Base-by-base conservation (phyloP, 352 stramenopile genomes). In the Thalassiosira ordinaria region DNA sequence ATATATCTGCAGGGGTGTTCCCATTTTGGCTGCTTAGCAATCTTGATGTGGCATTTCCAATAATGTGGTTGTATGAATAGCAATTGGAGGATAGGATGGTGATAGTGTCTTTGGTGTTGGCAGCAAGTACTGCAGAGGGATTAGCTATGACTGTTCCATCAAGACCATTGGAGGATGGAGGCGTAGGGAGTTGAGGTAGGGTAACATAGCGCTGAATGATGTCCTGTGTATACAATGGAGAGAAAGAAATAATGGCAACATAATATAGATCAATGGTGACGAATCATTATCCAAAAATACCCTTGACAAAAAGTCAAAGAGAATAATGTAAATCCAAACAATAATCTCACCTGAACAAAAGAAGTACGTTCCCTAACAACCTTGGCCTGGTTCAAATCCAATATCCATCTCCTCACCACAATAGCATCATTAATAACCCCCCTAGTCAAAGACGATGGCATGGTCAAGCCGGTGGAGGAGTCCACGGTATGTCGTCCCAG, bases 371-470 rank as follows among this genome's bases (percentile, higher is more conserved):
- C 89, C 1, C 86, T 52, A 16, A 62, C 24, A 39, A 18, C 71
- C 53, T 87, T 82, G 0, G 78, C 78, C 27, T 89, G 79, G 6
- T 73, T 64, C 14, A 92, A 74, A 76, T 92, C 82, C 26, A 91
- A 31, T 14, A 92, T 53, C 86, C 86, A 93, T 20, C 55, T 9
- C 69, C 89, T 73, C 4, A 87, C 66, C n/a, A 59, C 22, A 44
- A 88, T 79, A n/a, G 84, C 89, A 75, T 89, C 64, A n/a, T 84
- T 68, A 47, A 91, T 79, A 5, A 89, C 75, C 46, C 29, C n/a
- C 46, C 73, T 69, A 64, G 66, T 88, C 0, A 91, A 62, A 26
- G 49, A 62, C 5, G 82, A 82, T 51, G 62, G 59, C 16, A 78
- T 22, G 27, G 52, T 53, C 27, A 75, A n/a, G 27, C 70, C 76